Percentiles rank a stretch among this genome's conserved stretches.
Evolutionary conservation across 345 rosid genomes (phyloP).

Genomic region (Aquilaria yunnanensis): DNA sequence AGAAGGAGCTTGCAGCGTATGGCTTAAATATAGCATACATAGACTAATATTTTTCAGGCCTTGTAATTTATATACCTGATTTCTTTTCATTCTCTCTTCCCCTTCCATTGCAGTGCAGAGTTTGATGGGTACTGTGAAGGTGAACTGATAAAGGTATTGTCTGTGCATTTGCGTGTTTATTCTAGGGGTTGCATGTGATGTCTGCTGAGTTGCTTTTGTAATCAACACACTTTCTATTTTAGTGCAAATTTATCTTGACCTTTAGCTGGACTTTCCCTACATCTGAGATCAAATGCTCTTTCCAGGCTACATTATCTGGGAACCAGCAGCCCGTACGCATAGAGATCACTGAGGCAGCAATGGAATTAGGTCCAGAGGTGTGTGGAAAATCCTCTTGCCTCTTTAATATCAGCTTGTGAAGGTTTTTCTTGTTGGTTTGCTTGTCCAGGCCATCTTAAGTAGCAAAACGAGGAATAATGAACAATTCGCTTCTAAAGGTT

Average conservation of each 20-base stretch:
- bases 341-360: constrained; percentile 94
- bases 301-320: constrained; percentile 77
- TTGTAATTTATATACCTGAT: constrained; percentile 9
- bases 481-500: too few species aligned
- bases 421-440: too few species aligned
- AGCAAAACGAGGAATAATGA: too few species aligned
- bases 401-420: too few species aligned
- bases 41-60: constrained; percentile 2
- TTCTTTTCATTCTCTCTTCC: constrained; percentile 9
- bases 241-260: background rate
- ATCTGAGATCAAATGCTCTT: constrained; percentile 7
- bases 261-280: background rate
- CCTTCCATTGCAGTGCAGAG: constrained; percentile 62
- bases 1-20: constrained; percentile 86
- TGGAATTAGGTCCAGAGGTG: constrained; percentile 85
- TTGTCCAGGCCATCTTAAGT: too few species aligned
- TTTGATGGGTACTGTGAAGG: constrained; percentile 97
- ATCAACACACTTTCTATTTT: background rate
- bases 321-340: constrained; percentile 90
- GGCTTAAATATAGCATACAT: constrained; percentile 9
- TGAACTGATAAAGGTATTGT: constrained; percentile 79
- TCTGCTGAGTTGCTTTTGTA: background rate
- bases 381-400: constrained; percentile 17
- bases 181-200: background rate
- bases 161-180: too few species aligned